These are phyloP conservation scores for Beauveria sp. DNA, from an alignment of 2,329 filamentous ascomycete species.

Conservation along the genomic window DNA sequence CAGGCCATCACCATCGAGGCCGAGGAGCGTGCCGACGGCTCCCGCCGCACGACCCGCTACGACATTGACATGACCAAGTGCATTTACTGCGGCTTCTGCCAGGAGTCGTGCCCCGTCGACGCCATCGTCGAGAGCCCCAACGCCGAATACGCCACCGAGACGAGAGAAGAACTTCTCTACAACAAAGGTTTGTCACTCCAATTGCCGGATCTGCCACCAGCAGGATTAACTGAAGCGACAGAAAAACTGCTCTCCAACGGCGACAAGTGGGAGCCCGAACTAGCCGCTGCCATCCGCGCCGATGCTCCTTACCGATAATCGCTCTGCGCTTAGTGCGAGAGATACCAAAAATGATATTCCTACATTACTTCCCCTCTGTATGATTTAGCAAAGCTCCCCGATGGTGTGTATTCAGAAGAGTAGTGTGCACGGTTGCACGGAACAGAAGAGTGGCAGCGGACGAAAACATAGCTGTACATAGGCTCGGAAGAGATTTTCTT, in stretches of 20 bases:
- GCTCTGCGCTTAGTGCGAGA: not conserved
- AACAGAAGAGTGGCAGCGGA: slow-evolving; percentile 11
- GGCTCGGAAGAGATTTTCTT: slow-evolving; percentile 20
- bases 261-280: slow-evolving; percentile 96
- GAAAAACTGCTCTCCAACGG: slow-evolving; percentile 85
- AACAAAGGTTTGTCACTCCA: slow-evolving; percentile 61
- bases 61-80: slow-evolving; percentile 99
- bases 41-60: slow-evolving; percentile 90
- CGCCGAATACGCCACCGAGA: slow-evolving; percentile 57
- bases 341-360: not conserved
- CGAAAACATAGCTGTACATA: slow-evolving; percentile 20
- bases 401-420: slow-evolving; percentile 2
- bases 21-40: slow-evolving; percentile 94
- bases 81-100: slow-evolving; percentile 99
- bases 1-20: slow-evolving; percentile 99
- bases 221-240: slow-evolving; percentile 22
- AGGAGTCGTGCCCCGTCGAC: slow-evolving; percentile 97
- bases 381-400: slow-evolving; percentile 7
- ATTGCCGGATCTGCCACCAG: not conserved
- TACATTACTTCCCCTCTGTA: slow-evolving; percentile 8
- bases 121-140: slow-evolving; percentile 66
- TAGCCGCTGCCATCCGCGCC: slow-evolving; percentile 84
- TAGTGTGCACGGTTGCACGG: not conserved
- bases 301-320: slow-evolving; percentile 82
- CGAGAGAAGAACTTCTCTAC: slow-evolving; percentile 88